A percentile compares a stretch with the other conserved stretches of the same genome.
Conservation (phyloP, 805 yeast genomes). For the Jamesozyma spencerorum region DNA sequence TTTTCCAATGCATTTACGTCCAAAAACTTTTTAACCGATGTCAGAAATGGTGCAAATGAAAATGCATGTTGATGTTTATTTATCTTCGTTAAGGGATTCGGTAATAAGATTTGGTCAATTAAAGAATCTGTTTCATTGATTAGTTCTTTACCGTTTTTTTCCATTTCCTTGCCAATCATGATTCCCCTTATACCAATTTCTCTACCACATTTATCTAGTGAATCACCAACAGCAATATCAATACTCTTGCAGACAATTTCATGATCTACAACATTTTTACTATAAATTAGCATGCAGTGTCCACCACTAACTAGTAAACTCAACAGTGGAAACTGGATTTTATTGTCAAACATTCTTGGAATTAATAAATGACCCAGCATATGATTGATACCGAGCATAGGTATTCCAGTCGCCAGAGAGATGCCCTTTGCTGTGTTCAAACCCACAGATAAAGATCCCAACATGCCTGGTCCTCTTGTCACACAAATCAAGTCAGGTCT, state of each 20-base stretch:
- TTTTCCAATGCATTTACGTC: slow-evolving; percentile 13
- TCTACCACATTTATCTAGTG: slow-evolving; percentile 86
- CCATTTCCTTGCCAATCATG: slow-evolving; percentile 82
- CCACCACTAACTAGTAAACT: slow-evolving; percentile 87
- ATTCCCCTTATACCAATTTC: slow-evolving; percentile 71
- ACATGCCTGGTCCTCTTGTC: slow-evolving; percentile 96
- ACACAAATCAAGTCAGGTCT: slow-evolving; percentile 72
- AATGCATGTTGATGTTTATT: slow-evolving; percentile 44
- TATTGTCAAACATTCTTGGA: slow-evolving; percentile 43
- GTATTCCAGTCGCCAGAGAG: slow-evolving; percentile 64
- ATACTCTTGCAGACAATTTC: slow-evolving; percentile 62
- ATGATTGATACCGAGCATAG: slow-evolving; percentile 86
- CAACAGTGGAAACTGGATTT: slow-evolving; percentile 48
- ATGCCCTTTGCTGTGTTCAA: slow-evolving; percentile 80
- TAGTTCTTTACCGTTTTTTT: slow-evolving; percentile 39
- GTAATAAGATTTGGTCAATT: slow-evolving; percentile 23
- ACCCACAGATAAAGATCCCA: slow-evolving; percentile 77
- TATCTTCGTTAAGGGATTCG: slow-evolving; percentile 45
- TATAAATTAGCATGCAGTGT: slow-evolving; percentile 78
- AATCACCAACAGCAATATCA: slow-evolving; percentile 91
- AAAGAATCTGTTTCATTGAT: slow-evolving; percentile 18
- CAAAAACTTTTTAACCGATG: slow-evolving; percentile 38
- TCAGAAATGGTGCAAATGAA: slow-evolving; percentile 71
- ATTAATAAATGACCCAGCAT: slow-evolving; percentile 87
- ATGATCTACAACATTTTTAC: slow-evolving; percentile 54